Evolutionary conservation across 495 filamentous ascomycete species (phyloP), one percentile per base, ranked within the genome.

Genomic region (Extremus antarcticus): DNA sequence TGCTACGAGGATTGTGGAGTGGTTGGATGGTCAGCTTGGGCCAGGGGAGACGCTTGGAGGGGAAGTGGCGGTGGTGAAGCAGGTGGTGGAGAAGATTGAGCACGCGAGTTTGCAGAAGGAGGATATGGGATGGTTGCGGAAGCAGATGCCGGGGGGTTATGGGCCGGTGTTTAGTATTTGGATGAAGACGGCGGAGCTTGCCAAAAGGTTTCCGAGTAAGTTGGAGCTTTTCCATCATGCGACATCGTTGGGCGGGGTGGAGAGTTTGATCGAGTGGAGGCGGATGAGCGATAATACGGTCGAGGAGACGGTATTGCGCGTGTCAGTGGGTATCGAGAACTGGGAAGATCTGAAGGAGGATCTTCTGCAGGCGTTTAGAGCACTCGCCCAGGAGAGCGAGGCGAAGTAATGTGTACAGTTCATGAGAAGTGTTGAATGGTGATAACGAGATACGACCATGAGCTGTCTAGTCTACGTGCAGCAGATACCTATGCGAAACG

Each of bases 111-210:
- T 90, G 57, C 58, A 61, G 25, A 38, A 23, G 15, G 29, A 53
- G 1, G 77, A 78, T 52, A 77, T 73, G 20, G 70, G 72, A 0
- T 98, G 90, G 91, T 65, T 97, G 67, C 61, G 70, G 65, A 76
- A 78, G 71, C 92, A 97, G 74, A 96, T 98, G 92, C 90, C 91
- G 15, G 79, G 80, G 57, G 92, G 92, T 0, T 94, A 80, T 63
- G 90, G 90, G 0, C 85, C 92, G 2, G 92, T 98, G 9, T 98
- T 97, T 63, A 74, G 85, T 0, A 76, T 95, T 39, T 72, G 67
- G 15, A 78, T 87, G 76, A 76, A 78, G 55, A 71, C 73, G 3
- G 75, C 78, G 60, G 68, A 70, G 4, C 65, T 78, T 43, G 91
- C 92, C 1, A 74, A 76, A 35, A 68, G 71, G 39, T 66, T 98